Evolutionary conservation across 148 eudicot genomes (phyloP).

Genomic region (Polygonum maritimum): DNA sequence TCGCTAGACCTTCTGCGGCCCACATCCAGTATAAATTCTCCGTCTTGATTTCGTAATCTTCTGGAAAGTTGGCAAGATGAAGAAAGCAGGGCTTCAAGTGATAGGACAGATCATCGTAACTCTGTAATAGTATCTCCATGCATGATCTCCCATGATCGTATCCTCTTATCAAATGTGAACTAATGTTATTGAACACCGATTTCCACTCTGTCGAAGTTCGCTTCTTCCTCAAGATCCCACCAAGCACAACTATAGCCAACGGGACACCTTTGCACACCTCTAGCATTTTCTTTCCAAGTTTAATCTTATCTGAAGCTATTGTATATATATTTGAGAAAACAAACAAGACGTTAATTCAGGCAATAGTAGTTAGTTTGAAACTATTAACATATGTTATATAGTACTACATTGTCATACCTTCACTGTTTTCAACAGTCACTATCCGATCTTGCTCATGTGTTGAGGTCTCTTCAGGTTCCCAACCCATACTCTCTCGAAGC

Average conservation of each 20-base stretch:
- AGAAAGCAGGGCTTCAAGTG: constrained; percentile 36
- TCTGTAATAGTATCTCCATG: constrained; percentile 20
- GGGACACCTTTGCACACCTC: constrained; percentile 36
- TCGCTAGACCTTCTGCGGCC: constrained; percentile 37
- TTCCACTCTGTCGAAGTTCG: constrained; percentile 27
- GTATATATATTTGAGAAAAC: background rate
- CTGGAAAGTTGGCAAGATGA: constrained; percentile 31
- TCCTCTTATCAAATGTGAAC: constrained; percentile 9
- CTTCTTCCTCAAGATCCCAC: constrained; percentile 31
- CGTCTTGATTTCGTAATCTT: constrained; percentile 23
- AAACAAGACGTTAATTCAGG: background rate
- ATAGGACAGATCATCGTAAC: constrained; percentile 34
- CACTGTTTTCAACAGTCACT: background rate
- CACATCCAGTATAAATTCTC: constrained; percentile 24
- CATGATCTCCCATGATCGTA: background rate
- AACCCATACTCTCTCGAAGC: constrained; percentile 9
- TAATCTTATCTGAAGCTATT: constrained; percentile 16
- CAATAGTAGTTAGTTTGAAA: no score
- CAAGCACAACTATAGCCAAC: constrained; percentile 32
- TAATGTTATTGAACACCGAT: constrained; percentile 16
- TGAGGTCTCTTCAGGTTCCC: background rate
- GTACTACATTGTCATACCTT: no score
- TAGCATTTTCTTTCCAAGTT: constrained; percentile 31
- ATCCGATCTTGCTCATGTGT: background rate
- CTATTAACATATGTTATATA: no score